A percentile compares a stretch with the other conserved stretches of the same genome.
Evolutionary conservation across 176 grass and related monocot species (phyloP).

Genomic region (Melocanna baccifera): DNA sequence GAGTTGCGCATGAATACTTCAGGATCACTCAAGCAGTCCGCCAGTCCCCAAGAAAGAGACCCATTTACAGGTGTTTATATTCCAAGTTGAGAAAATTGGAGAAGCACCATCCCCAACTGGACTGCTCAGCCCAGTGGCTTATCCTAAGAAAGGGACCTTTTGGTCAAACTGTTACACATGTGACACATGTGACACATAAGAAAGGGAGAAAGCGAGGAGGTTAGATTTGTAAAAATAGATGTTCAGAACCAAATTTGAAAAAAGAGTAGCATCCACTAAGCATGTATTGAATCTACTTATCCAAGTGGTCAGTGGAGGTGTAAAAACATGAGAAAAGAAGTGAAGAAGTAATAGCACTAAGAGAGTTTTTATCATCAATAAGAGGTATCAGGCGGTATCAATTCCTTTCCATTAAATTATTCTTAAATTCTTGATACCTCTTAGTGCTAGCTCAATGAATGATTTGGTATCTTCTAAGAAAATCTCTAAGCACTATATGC

Average conservation of each 20-base stretch:
- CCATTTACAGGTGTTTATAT: conserved; percentile 10
- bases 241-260: no score
- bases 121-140: conserved; percentile 11
- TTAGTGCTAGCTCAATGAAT: no score
- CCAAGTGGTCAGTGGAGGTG: not conserved
- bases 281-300: not conserved
- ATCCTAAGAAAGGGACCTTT: conserved; percentile 33
- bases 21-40: conserved; percentile 25
- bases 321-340: conserved; percentile 11
- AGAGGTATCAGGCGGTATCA: no score
- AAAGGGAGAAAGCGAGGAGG: no score
- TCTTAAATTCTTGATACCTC: no score
- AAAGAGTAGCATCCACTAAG: not conserved
- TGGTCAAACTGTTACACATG: no score
- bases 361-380: no score
- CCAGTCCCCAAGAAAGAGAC: not conserved
- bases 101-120: conserved; percentile 30
- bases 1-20: conserved; percentile 24
- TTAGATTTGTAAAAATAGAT: no score
- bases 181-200: no score
- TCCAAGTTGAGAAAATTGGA: conserved; percentile 3
- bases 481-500: not conserved
- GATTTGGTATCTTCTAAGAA: no score
- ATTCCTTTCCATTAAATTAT: no score
- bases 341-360: not conserved